Percentiles rank a stretch among this genome's conserved stretches.
Evolutionary conservation across 768 basidiomycete genomes (phyloP).

Genomic region (Boletus subparvulus): DNA sequence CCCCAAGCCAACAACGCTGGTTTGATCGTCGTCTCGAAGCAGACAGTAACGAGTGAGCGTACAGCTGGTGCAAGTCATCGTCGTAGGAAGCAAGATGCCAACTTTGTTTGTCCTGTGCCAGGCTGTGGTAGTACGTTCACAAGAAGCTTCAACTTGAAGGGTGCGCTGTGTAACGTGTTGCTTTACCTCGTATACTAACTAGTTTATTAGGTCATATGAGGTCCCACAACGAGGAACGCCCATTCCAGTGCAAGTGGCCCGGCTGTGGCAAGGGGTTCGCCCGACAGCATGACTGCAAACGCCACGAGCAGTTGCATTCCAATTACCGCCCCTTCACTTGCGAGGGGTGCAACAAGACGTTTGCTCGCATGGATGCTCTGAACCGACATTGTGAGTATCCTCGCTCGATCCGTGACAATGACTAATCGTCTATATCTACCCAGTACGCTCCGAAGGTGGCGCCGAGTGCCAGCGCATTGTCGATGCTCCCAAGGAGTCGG

Average conservation of each 20-base stretch:
- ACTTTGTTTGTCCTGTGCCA: conserved; percentile 78
- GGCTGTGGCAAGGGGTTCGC: conserved; percentile 95
- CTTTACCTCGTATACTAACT: conserved; percentile 13
- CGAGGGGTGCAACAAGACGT: conserved; percentile 89
- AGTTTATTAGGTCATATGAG: conserved; percentile 74
- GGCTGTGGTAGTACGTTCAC: conserved; percentile 90
- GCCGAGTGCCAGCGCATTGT: conserved; percentile 61
- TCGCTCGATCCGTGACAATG: background rate
- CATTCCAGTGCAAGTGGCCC: conserved; percentile 93
- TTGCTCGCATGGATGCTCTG: conserved; percentile 93
- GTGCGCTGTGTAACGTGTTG: conserved; percentile 38
- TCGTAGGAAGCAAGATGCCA: conserved; percentile 85
- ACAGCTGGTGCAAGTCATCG: conserved; percentile 86
- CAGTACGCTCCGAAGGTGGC: conserved; percentile 81
- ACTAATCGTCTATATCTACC: background rate
- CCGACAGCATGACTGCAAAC: conserved; percentile 93
- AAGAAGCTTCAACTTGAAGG: conserved; percentile 90
- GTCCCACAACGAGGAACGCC: conserved; percentile 92
- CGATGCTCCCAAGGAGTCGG: conserved; percentile 33
- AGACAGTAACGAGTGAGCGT: conserved; percentile 87
- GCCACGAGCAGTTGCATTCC: conserved; percentile 92
- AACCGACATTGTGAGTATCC: conserved; percentile 81
- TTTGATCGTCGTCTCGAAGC: conserved; percentile 49
- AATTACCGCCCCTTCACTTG: conserved; percentile 92
- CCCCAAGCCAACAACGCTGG: conserved; percentile 5